phyloP scores from a whole-genome alignment of 257 asterid genomes.

The Ehretia macrophylla region DNA sequence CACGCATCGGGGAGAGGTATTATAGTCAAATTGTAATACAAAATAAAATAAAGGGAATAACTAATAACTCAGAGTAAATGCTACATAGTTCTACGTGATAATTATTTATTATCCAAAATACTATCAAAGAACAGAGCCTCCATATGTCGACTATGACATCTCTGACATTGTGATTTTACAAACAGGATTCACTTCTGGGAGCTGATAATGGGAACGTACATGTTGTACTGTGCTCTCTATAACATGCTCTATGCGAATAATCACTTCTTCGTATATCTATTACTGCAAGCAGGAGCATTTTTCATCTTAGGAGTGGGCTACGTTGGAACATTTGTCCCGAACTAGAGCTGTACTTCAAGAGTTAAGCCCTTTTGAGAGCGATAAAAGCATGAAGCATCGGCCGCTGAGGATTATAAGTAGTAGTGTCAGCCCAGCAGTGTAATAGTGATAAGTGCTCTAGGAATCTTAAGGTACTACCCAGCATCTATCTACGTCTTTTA shows the following conservation, averaged over 20 bases:
- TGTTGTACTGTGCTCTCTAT: constrained; percentile 77
- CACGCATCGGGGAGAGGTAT: constrained; percentile 60
- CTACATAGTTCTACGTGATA: background rate
- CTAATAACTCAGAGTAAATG: background rate
- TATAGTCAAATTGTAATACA: background rate
- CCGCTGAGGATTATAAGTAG: background rate
- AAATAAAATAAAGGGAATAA: no score
- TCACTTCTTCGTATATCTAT: constrained; percentile 68
- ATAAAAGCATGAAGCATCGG: background rate
- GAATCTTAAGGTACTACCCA: background rate
- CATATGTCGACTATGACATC: background rate
- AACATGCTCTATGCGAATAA: constrained; percentile 58
- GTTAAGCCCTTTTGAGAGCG: background rate
- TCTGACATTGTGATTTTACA: constrained; percentile 12
- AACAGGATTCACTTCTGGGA: constrained; percentile 71
- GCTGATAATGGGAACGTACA: constrained; percentile 66
- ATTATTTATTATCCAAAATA: no score
- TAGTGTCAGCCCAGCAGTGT: background rate
- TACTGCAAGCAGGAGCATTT: constrained; percentile 80
- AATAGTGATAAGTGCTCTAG: no score
- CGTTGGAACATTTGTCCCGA: constrained; percentile 72
- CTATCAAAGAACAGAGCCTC: background rate
- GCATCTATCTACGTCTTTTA: background rate
- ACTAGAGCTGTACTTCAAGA: constrained; percentile 7
- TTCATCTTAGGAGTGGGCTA: constrained; percentile 63